Conservation (phyloP, 2,329 filamentous ascomycete genomes). For the Orbilia blumenaviensis region DNA sequence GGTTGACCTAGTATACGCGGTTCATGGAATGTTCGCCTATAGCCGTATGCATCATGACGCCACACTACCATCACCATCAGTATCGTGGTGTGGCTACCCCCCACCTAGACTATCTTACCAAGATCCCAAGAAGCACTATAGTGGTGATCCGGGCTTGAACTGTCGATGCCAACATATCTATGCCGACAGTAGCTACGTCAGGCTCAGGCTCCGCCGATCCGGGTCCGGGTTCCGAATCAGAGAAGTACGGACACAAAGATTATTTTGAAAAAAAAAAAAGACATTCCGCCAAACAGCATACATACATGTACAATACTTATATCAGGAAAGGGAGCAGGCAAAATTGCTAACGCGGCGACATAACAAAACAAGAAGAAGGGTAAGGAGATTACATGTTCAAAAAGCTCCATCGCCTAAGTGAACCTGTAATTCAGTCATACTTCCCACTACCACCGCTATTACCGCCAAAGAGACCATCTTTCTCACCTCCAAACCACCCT, state of each 20-base stretch:
- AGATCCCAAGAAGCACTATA: no score
- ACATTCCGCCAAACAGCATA: conserved; percentile 22
- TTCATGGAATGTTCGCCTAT: not conserved
- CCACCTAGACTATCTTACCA: not conserved
- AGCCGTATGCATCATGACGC: conserved; percentile 33
- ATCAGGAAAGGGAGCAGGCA: conserved; percentile 1
- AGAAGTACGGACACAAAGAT: not conserved
- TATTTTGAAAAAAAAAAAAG: not conserved
- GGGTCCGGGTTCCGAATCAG: not conserved
- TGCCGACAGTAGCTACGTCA: no score
- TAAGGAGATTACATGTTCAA: not conserved
- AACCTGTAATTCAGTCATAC: conserved; percentile 33
- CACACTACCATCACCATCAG: conserved; percentile 28
- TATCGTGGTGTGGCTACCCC: not conserved
- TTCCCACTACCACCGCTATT: conserved; percentile 37
- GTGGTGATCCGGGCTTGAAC: no score
- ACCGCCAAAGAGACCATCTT: conserved; percentile 47
- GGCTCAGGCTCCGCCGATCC: not conserved
- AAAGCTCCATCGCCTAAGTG: not conserved
- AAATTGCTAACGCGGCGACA: conserved; percentile 32
- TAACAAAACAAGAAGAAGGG: conserved; percentile 14
- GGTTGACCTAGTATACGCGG: no score
- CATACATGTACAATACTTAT: conserved; percentile 24
- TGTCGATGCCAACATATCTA: no score
- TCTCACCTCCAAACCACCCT: conserved; percentile 49